Base-by-base conservation (phyloP, 306 rosid species). In the Rosa chinensis region DNA sequence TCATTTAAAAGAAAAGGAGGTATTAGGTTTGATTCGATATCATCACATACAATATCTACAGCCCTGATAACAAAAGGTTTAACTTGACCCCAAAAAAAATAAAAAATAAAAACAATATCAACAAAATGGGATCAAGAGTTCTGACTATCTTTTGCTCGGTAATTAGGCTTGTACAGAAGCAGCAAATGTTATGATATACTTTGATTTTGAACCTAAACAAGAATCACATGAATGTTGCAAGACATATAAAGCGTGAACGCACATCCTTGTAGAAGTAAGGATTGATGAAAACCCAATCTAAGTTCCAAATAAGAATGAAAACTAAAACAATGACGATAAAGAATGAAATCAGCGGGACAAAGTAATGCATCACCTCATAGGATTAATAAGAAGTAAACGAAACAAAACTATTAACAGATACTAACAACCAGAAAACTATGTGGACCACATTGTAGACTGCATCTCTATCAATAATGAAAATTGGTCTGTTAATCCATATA, bases 1-100 rank as follows among this genome's bases (percentile, higher is more conserved):
- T 81, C 91, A 91, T 87, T 73, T 21, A 81, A 72, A 84, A 6
- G 9, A 35, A 78, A 73, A 48, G 5, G 64, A 73, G 18, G 21
- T 73, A 45, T 80, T 59, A 80, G 80, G 25, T 49, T 52, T 35
- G 5, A 25, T 14, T 20, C n/a, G 47, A 56, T 23, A 55, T n/a
- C 49, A 70, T 59, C n/a, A 66, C 16, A n/a, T 71, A 28, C 39
- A 39, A 73, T 53, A 14, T n/a, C 20, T 56, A 39, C 37, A 13
- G 1, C 37, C 42, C 13, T 28, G 5, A 25, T 16, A 62, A 62
- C 10, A 28, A 62, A 25, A 14, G 32, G 39, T 11, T 5, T 56
- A 37, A 37, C 68, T 39, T 45, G 39, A 63, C 18, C 63, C 55
- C 55, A 2, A 49, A 49, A 11, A 1, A 49, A 49, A 12, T 2